These are phyloP conservation scores for Paramyrothecium roridum DNA, from an alignment of 2,329 filamentous ascomycete genomes.

Conservation along the genomic window DNA sequence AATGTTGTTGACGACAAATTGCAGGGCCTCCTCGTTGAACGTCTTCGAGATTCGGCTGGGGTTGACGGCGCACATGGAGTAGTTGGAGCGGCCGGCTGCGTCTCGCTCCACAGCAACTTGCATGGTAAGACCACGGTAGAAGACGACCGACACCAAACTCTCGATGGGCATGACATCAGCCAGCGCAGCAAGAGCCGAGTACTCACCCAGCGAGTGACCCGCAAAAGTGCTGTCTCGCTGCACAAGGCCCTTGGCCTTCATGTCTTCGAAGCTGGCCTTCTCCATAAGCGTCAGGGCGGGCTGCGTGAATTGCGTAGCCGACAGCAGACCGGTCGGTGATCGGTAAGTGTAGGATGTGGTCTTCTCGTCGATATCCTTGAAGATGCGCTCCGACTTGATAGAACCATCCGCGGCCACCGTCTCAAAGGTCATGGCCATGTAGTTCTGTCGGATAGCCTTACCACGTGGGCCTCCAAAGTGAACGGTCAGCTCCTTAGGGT, in stretches of 20 bases:
- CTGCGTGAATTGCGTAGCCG: conserved; percentile 97
- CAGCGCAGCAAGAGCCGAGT: conserved; percentile 91
- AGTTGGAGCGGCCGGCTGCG: conserved; percentile 88
- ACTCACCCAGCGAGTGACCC: conserved; percentile 96
- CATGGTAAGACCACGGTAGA: conserved; percentile 99
- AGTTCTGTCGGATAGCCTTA: conserved; percentile 97
- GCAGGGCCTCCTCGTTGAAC: conserved; percentile 95
- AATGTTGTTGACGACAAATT: conserved; percentile 96
- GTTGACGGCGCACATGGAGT: conserved; percentile 99
- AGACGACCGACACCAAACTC: conserved; percentile 94
- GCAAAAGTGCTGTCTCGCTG: conserved; percentile 96
- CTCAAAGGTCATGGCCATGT: conserved; percentile 99
- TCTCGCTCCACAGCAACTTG: conserved; percentile 98
- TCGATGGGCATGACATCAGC: conserved; percentile 99
- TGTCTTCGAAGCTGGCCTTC: conserved; percentile 99
- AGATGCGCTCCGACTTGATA: conserved; percentile 98
- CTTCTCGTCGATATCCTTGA: conserved; percentile 93
- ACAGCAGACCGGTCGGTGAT: conserved; percentile 90
- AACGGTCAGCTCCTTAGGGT: conserved; percentile 97
- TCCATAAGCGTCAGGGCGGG: conserved; percentile 98
- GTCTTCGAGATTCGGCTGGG: conserved; percentile 97
- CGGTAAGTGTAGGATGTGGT: conserved; percentile 96
- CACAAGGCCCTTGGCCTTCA: conserved; percentile 95
- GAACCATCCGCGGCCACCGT: conserved; percentile 88
- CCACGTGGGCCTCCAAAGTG: conserved; percentile 96